A percentile compares a stretch with the other conserved stretches of the same genome.
phyloP scores from a whole-genome alignment of 805 yeast genomes.

The Zygoascus bituminiphila region DNA sequence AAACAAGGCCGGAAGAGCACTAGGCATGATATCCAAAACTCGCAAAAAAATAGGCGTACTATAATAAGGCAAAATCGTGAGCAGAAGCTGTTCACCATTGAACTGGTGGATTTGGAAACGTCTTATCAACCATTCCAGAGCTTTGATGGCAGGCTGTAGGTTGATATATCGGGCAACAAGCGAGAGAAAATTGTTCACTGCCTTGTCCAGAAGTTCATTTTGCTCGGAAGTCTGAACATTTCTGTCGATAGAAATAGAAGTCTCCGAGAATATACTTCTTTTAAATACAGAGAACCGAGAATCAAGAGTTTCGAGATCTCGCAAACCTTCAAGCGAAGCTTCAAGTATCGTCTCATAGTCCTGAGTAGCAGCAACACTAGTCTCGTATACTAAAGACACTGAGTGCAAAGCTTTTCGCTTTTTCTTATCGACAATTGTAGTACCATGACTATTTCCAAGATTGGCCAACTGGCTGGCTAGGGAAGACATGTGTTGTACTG shows the following conservation, averaged over 20 bases:
- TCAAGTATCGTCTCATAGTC: conserved; percentile 78
- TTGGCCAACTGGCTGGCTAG: conserved; percentile 76
- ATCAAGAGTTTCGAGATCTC: conserved; percentile 63
- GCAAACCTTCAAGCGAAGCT: conserved; percentile 66
- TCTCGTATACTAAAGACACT: conserved; percentile 76
- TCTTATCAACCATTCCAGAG: conserved; percentile 92
- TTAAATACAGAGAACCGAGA: conserved; percentile 64
- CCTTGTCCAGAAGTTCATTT: conserved; percentile 61
- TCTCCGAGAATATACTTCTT: conserved; percentile 69
- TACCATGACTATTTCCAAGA: conserved; percentile 41
- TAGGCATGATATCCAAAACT: conserved; percentile 61
- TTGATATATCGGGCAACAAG: conserved; percentile 71
- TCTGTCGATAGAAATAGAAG: conserved; percentile 74
- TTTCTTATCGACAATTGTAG: conserved; percentile 76
- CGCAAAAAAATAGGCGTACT: conserved; percentile 65
- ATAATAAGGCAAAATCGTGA: conserved; percentile 77
- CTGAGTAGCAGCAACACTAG: conserved; percentile 87
- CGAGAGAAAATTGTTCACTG: conserved; percentile 65
- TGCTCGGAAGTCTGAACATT: conserved; percentile 74
- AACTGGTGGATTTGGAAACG: conserved; percentile 76
- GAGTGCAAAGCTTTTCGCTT: conserved; percentile 80
- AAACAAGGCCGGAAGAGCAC: conserved; percentile 67
- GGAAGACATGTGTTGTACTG: conserved; percentile 32
- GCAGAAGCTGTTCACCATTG: conserved; percentile 62
- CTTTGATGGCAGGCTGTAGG: conserved; percentile 65